Conservation (phyloP, 2,329 filamentous ascomycete species). For the Moelleriella libera region DNA sequence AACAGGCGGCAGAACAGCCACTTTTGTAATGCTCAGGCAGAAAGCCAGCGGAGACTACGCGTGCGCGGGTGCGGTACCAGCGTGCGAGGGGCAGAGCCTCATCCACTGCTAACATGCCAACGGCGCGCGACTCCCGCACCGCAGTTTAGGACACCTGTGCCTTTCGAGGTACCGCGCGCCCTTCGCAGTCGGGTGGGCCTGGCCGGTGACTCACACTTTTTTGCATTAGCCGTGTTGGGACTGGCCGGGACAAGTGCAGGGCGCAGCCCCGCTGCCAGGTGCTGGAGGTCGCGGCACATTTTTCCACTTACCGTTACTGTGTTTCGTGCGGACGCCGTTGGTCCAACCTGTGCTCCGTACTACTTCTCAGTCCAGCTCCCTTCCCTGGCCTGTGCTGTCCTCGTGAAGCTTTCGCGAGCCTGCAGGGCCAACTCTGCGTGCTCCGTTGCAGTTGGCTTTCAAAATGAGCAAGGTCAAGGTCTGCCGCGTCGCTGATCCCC, state of each 20-base stretch:
- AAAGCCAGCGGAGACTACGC: conserved; percentile 12
- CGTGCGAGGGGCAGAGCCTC: neutral
- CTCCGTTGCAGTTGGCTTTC: neutral
- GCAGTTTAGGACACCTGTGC: conserved; percentile 1
- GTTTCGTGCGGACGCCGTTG: neutral
- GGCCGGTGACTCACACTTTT: conserved; percentile 21
- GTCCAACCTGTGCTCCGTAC: too few relatives aligned
- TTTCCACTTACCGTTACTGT: neutral
- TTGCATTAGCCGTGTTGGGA: conserved; percentile 13
- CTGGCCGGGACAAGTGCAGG: conserved; percentile 9
- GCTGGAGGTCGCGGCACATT: neutral
- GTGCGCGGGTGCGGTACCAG: conserved; percentile 6
- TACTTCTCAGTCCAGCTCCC: too few relatives aligned
- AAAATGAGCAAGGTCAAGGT: neutral
- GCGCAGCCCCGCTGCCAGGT: neutral
- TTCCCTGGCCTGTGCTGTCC: too few relatives aligned
- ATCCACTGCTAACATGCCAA: neutral
- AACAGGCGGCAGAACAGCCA: conserved; percentile 10
- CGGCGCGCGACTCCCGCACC: neutral
- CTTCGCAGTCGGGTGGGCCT: conserved; percentile 12
- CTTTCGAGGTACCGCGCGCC: conserved; percentile 8
- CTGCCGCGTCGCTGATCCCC: neutral
- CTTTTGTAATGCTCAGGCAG: conserved; percentile 35
- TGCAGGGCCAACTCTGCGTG: neutral
- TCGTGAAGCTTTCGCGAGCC: neutral